Percentiles rank a stretch among this genome's conserved stretches.
Conservation (phyloP, 257 asterid species). For the Datura wrightii region DNA sequence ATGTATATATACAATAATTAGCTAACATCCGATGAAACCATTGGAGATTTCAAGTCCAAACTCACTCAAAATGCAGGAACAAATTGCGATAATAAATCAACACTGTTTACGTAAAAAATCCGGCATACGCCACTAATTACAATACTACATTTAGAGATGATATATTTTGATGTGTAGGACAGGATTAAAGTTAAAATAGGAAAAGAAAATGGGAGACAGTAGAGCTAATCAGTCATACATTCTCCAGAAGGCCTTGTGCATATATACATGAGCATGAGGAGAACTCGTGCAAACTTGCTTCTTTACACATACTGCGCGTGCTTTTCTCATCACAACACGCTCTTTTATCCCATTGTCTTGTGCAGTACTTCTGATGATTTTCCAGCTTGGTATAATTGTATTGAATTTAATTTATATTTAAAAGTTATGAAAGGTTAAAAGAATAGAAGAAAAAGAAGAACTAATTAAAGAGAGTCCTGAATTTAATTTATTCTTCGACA, state of each 20-base stretch:
- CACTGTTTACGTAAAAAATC: neutral
- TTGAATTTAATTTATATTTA: neutral
- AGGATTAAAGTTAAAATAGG: neutral
- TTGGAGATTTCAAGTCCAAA: neutral
- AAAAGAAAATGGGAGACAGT: neutral
- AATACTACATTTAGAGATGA: neutral
- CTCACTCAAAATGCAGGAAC: neutral
- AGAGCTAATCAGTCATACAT: neutral
- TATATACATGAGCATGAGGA: neutral
- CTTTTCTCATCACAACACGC: constrained; percentile 17
- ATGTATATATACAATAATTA: neutral
- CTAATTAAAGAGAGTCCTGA: neutral
- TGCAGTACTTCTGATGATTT: neutral
- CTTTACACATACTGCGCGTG: constrained; percentile 26
- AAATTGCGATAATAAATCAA: neutral
- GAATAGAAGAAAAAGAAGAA: neutral
- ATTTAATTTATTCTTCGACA: neutral
- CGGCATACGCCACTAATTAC: neutral
- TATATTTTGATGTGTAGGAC: neutral
- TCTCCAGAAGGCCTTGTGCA: neutral
- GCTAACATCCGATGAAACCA: neutral
- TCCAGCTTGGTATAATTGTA: neutral
- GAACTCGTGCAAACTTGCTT: neutral
- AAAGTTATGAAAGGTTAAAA: neutral
- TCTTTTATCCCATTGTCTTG: constrained; percentile 15